These are phyloP conservation scores for Entomortierella parvispora DNA, from an alignment of 192 early-diverging fungal genomes.

Conservation along the genomic window DNA sequence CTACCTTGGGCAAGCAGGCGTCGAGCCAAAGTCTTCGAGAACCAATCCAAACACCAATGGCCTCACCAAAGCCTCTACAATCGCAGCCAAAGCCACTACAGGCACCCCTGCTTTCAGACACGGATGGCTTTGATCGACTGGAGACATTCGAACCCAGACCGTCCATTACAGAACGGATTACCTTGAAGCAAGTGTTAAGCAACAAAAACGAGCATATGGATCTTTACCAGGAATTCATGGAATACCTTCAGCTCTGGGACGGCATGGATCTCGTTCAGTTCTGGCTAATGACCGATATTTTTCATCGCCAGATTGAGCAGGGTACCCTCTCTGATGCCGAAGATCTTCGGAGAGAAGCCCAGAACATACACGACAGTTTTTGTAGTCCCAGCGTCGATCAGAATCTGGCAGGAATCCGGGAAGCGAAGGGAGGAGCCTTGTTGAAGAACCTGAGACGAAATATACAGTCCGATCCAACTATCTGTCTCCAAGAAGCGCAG, in stretches of 20 bases:
- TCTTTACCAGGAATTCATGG: slow-evolving; percentile 39
- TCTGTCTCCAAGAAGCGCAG: slow-evolving; percentile 29
- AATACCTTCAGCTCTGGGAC: slow-evolving; percentile 44
- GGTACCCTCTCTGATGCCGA: slow-evolving; percentile 17
- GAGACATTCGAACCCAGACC: no score
- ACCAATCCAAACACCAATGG: background rate
- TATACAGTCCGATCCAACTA: slow-evolving; percentile 28
- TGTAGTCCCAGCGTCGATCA: slow-evolving; percentile 30
- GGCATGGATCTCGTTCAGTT: slow-evolving; percentile 44
- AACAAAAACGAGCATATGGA: slow-evolving; percentile 34
- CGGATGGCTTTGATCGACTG: background rate
- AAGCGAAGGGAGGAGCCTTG: slow-evolving; percentile 23
- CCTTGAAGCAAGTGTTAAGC: slow-evolving; percentile 18
- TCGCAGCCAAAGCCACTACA: background rate
- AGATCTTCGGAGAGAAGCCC: slow-evolving; percentile 34
- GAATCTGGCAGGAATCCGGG: slow-evolving; percentile 22
- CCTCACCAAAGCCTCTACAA: background rate
- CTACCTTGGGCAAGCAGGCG: slow-evolving; percentile 6
- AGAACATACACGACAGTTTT: slow-evolving; percentile 29
- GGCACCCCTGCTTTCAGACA: no score
- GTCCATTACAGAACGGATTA: background rate
- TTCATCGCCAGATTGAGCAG: slow-evolving; percentile 44
- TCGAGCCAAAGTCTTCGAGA: background rate
- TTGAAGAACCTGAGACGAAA: slow-evolving; percentile 28
- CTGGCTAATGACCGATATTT: slow-evolving; percentile 49